These are phyloP conservation scores for Monosporascus sp. DNA, from an alignment of 2,329 filamentous ascomycete species.

Conservation along the genomic window DNA sequence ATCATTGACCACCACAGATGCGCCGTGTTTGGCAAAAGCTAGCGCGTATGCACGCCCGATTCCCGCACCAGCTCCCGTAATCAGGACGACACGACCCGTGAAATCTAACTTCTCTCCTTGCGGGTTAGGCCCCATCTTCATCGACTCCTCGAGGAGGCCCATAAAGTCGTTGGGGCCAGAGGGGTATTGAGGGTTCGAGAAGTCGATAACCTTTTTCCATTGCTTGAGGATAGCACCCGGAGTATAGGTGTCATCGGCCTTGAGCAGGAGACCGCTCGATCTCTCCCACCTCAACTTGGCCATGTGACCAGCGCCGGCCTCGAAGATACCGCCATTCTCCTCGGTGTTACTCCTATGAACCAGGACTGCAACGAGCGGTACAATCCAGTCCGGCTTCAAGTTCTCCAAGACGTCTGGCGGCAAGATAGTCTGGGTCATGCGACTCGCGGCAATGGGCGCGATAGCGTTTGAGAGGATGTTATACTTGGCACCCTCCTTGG, in stretches of 20 bases:
- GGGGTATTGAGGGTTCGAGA: constrained; percentile 77
- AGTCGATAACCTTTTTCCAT: constrained; percentile 85
- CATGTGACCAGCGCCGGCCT: constrained; percentile 86
- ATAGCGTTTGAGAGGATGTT: constrained; percentile 96
- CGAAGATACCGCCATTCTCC: constrained; percentile 87
- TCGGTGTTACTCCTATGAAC: constrained; percentile 77
- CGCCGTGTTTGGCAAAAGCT: constrained; percentile 79
- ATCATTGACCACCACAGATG: constrained; percentile 90
- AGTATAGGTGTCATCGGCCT: constrained; percentile 82
- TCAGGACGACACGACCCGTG: constrained; percentile 75
- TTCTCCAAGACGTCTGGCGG: constrained; percentile 83
- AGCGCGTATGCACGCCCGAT: constrained; percentile 89
- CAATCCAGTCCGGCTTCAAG: constrained; percentile 90
- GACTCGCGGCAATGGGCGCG: constrained; percentile 88
- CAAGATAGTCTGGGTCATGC: constrained; percentile 95
- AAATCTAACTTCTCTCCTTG: constrained; percentile 73
- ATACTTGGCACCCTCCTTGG: constrained; percentile 96
- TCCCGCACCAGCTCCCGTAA: constrained; percentile 84
- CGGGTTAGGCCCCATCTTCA: constrained; percentile 69
- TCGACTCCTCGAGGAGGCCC: constrained; percentile 73
- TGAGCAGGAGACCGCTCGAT: constrained; percentile 80
- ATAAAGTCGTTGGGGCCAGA: constrained; percentile 84
- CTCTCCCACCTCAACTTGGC: constrained; percentile 96
- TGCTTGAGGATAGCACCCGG: constrained; percentile 82
- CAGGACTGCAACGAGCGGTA: constrained; percentile 84